Conservation (phyloP, 2,329 filamentous ascomycete species). For the Colletotrichum kahawae region DNA sequence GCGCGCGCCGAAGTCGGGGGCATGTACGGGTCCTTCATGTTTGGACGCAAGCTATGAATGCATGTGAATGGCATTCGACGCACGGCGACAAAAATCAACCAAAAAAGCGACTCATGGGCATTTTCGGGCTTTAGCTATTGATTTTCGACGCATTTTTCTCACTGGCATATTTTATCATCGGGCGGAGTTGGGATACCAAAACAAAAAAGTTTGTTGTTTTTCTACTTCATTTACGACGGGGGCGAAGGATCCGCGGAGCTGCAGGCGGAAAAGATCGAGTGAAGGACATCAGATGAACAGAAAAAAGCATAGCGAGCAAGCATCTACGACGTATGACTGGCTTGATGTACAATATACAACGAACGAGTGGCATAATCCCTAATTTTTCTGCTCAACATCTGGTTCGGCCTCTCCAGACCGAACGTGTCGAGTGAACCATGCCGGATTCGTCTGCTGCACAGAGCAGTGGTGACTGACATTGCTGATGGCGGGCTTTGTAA, state of each 20-base stretch:
- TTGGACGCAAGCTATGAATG: conserved; percentile 59
- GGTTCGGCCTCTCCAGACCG: background rate
- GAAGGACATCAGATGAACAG: background rate
- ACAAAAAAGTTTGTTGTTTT: conserved; percentile 1
- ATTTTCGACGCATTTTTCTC: background rate
- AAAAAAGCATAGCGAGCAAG: background rate
- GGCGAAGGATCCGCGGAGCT: background rate
- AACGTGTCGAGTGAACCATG: background rate
- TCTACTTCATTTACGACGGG: background rate
- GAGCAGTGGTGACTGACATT: background rate
- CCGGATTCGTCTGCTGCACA: background rate
- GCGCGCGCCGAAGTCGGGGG: conserved; percentile 90
- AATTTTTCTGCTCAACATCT: background rate
- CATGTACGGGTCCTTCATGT: conserved; percentile 82
- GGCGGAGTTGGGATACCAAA: conserved; percentile 19
- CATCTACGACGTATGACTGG: conserved; percentile 1
- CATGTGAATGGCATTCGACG: background rate
- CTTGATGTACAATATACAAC: conserved; percentile 7
- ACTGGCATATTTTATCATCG: background rate
- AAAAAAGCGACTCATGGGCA: background rate
- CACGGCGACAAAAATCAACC: background rate
- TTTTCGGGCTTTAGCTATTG: background rate
- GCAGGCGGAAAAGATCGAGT: background rate
- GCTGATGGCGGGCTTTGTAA: background rate
- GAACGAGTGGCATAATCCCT: background rate